These are phyloP conservation scores for Vanrija humicola DNA, from an alignment of 1,284 basidiomycete species.

Conservation along the genomic window DNA sequence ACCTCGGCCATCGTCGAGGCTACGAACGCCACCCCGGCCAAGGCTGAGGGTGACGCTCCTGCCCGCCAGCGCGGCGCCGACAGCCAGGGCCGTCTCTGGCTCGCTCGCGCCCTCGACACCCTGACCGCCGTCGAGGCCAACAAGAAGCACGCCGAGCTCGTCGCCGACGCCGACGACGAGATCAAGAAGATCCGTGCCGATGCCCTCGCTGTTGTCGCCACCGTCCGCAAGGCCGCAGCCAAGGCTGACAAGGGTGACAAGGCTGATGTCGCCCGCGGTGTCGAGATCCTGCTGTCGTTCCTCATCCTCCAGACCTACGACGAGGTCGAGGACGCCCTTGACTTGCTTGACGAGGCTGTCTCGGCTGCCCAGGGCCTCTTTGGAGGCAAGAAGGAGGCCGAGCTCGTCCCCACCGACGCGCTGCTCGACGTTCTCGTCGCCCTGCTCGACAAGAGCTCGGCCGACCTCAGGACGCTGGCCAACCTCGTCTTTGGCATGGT, in stretches of 20 bases:
- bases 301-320: conserved; percentile 69
- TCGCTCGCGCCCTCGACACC: conserved; percentile 62
- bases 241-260: conserved; percentile 47
- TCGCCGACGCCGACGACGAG: conserved; percentile 60
- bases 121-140: conserved; percentile 62
- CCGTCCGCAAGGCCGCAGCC: conserved; percentile 53
- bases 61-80: conserved; percentile 61
- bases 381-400: conserved; percentile 36
- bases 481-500: conserved; percentile 78
- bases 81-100: conserved; percentile 74
- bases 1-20: conserved; percentile 54
- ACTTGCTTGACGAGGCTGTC: conserved; percentile 55
- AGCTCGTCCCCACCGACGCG: conserved; percentile 67
- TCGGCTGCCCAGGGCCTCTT: conserved; percentile 11
- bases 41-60: conserved; percentile 50
- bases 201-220: conserved; percentile 53
- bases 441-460: conserved; percentile 77
- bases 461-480: conserved; percentile 74
- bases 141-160: conserved; percentile 61
- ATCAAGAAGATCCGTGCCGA: conserved; percentile 54
- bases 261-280: conserved; percentile 57
- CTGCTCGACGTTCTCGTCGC: conserved; percentile 85
- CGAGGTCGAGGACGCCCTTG: conserved; percentile 56
- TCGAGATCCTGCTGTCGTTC: conserved; percentile 66
- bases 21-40: conserved; percentile 52